Percentiles rank a stretch among this genome's conserved stretches.
Conservation (phyloP, 2,329 filamentous ascomycete species). For the Alternaria postmessia region DNA sequence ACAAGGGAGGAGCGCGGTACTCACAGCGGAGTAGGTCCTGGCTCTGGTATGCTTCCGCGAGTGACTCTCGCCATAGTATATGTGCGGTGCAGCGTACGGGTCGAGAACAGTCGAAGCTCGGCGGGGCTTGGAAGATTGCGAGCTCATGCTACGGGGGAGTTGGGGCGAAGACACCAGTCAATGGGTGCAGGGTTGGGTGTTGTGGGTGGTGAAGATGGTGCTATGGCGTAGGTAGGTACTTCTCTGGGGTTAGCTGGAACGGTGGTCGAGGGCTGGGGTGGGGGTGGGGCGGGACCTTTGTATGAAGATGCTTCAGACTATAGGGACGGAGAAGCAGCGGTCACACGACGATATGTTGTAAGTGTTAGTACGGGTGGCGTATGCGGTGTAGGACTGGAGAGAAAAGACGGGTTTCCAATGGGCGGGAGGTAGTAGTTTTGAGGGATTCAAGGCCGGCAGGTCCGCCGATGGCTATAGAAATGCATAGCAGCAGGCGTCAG, state of each 20-base stretch:
- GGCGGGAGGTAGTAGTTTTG: constrained; percentile 12
- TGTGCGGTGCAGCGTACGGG: constrained; percentile 64
- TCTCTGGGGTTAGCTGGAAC: constrained; percentile 16
- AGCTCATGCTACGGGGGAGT: constrained; percentile 51
- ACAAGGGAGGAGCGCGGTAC: constrained; percentile 27
- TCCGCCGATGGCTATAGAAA: constrained; percentile 16
- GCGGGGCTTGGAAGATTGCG: constrained; percentile 49
- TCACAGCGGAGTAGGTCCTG: constrained; percentile 65
- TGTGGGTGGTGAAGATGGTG: constrained; percentile 26
- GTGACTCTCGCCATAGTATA: constrained; percentile 67
- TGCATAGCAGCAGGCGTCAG: constrained; percentile 13
- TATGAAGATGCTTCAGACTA: constrained; percentile 18
- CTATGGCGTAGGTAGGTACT: constrained; percentile 31
- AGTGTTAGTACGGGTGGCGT: constrained; percentile 15
- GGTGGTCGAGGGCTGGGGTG: constrained; percentile 8
- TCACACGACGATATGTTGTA: constrained; percentile 24
- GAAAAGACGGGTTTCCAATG: constrained; percentile 5
- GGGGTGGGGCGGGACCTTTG: constrained; percentile 27
- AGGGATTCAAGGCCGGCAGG: constrained; percentile 13
- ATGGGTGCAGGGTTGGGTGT: constrained; percentile 14
- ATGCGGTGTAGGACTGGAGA: constrained; percentile 7
- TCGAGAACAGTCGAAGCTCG: constrained; percentile 58
- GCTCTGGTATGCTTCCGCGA: constrained; percentile 56
- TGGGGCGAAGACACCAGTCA: constrained; percentile 22
- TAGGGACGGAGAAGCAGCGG: constrained; percentile 18